Evolutionary conservation across 495 filamentous ascomycete species (phyloP).

Genomic region (Hypoxylon rickii): DNA sequence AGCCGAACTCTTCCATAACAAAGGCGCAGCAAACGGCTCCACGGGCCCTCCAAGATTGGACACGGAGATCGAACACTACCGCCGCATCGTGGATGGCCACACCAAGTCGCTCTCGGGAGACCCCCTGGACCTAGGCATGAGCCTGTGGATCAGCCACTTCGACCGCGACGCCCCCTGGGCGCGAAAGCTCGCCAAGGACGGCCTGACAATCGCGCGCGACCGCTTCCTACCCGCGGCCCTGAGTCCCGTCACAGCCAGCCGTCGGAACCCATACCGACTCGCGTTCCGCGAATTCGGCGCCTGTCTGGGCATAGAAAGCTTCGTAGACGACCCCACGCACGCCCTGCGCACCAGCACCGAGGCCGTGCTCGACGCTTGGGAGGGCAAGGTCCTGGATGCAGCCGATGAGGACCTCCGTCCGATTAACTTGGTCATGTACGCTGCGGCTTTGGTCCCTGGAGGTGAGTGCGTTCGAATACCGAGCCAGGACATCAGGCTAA

Average conservation of each 20-base stretch:
- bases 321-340: constrained; percentile 46
- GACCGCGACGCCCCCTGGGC: constrained; percentile 59
- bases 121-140: constrained; percentile 67
- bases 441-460: constrained; percentile 64
- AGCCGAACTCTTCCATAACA: constrained; percentile 35
- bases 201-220: constrained; percentile 50
- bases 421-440: constrained; percentile 70
- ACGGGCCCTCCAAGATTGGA: constrained; percentile 41
- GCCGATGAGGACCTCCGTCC: constrained; percentile 58
- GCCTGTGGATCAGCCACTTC: constrained; percentile 67
- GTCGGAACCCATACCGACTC: constrained; percentile 40
- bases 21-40: constrained; percentile 17
- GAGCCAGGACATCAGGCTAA: too few species aligned
- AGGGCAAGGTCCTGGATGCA: constrained; percentile 48
- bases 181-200: constrained; percentile 44
- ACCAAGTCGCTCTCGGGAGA: constrained; percentile 58
- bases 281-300: constrained; percentile 70
- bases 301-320: constrained; percentile 60
- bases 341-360: constrained; percentile 48
- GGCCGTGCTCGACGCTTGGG: constrained; percentile 58
- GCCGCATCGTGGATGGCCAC: constrained; percentile 56
- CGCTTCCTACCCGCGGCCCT: constrained; percentile 46
- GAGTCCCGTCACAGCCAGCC: constrained; percentile 40
- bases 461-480: constrained; percentile 51
- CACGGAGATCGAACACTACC: constrained; percentile 63